These are phyloP conservation scores for Santalum album DNA, from an alignment of 164 flowering plant genomes.

Conservation along the genomic window DNA sequence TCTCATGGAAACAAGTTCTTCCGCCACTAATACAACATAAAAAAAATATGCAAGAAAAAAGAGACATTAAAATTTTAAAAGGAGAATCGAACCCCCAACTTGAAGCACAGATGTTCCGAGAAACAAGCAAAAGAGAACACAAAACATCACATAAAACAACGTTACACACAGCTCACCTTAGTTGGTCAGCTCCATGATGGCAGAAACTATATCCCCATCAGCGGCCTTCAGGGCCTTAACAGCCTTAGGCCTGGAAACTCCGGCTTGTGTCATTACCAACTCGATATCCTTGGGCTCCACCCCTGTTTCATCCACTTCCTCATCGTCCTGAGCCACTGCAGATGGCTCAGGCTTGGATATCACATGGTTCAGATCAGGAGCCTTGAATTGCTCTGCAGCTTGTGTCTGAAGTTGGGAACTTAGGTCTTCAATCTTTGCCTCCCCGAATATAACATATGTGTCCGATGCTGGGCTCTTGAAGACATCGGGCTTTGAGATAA, in stretches of 20 bases:
- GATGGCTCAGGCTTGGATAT: not conserved
- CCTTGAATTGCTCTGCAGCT: conserved; percentile 5
- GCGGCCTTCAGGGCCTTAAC: not conserved
- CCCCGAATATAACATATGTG: conserved; percentile 1
- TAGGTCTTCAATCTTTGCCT: conserved; percentile 3
- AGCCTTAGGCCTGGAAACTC: not conserved
- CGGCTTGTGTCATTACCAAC: conserved; percentile 3
- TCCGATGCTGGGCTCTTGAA: conserved; percentile 4
- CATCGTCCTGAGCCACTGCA: not conserved
- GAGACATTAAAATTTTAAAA: too few relatives aligned
- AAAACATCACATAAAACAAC: too few relatives aligned
- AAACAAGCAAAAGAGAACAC: too few relatives aligned
- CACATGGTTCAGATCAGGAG: not conserved
- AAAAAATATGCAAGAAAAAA: too few relatives aligned
- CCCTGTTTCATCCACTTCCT: conserved; percentile 2
- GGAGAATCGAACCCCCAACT: too few relatives aligned
- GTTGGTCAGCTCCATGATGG: conserved; percentile 5
- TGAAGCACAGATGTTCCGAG: too few relatives aligned
- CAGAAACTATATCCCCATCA: conserved; percentile 1
- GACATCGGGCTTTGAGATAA: conserved; percentile 2
- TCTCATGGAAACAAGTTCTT: too few relatives aligned
- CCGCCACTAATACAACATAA: too few relatives aligned
- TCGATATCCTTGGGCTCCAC: conserved; percentile 5
- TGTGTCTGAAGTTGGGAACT: conserved; percentile 3
- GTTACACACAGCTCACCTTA: not conserved